These are phyloP conservation scores for Haplosporangium sp. DNA, from an alignment of 371 early-diverging fungal genomes.

Conservation along the genomic window DNA sequence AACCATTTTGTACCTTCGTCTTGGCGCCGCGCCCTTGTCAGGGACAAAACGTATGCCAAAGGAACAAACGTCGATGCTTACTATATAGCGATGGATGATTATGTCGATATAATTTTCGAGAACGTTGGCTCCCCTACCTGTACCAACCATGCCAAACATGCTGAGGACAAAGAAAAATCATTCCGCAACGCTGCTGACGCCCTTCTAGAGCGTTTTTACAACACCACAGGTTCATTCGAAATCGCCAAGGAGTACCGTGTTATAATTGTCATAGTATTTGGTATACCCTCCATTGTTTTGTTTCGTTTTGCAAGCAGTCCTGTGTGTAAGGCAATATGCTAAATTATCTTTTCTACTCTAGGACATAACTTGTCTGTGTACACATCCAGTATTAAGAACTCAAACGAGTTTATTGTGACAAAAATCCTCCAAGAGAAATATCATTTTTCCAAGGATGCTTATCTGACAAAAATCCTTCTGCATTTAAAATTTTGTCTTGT, in stretches of 20 bases:
- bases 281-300: background rate
- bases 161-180: no score
- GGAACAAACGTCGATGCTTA: no score
- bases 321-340: background rate
- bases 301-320: background rate
- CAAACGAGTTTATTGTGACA: constrained; percentile 3
- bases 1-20: constrained; percentile 2
- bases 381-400: constrained; percentile 2
- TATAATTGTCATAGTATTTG: constrained; percentile 3
- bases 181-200: no score
- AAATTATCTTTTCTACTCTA: background rate
- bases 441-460: background rate
- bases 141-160: no score
- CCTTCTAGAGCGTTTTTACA: no score
- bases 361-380: constrained; percentile 5
- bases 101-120: no score
- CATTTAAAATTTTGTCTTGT: constrained; percentile 15
- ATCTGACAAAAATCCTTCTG: constrained; percentile 9
- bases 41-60: no score
- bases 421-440: constrained; percentile 9
- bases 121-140: no score
- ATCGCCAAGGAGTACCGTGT: no score
- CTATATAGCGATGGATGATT: no score
- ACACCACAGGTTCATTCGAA: no score
- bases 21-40: no score